These are phyloP conservation scores for Metschnikowia shivogae DNA, from an alignment of 805 yeast genomes.

Conservation along the genomic window DNA sequence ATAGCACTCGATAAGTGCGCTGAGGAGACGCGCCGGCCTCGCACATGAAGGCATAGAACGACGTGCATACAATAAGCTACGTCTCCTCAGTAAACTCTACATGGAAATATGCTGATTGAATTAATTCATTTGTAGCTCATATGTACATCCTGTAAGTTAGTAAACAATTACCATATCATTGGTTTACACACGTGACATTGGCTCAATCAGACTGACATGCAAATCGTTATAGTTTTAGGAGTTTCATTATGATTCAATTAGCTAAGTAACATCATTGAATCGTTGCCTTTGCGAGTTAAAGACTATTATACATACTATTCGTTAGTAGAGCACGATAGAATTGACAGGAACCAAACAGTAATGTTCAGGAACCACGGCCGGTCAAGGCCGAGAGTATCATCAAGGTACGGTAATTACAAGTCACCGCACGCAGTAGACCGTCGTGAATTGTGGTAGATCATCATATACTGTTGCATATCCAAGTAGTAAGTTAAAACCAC, in stretches of 20 bases:
- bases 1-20: neutral
- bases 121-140: neutral
- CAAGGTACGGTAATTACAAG: slow-evolving; percentile 43
- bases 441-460: slow-evolving; percentile 49
- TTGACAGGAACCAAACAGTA: neutral
- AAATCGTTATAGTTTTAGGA: slow-evolving; percentile 30
- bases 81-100: neutral
- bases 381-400: slow-evolving; percentile 47
- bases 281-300: neutral
- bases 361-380: slow-evolving; percentile 48
- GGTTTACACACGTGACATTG: neutral
- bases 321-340: slow-evolving; percentile 6
- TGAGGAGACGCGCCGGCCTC: neutral
- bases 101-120: neutral
- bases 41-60: neutral
- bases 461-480: slow-evolving; percentile 30
- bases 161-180: neutral
- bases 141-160: slow-evolving; percentile 2
- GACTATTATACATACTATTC: neutral
- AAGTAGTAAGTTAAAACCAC: slow-evolving; percentile 4
- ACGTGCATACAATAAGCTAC: neutral
- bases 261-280: slow-evolving; percentile 13
- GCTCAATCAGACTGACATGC: slow-evolving; percentile 40
- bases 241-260: slow-evolving; percentile 22
- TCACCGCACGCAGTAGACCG: slow-evolving; percentile 48